Base-by-base conservation (phyloP, 2,329 filamentous ascomycete species). In the Teratosphaeria nubilosa region DNA sequence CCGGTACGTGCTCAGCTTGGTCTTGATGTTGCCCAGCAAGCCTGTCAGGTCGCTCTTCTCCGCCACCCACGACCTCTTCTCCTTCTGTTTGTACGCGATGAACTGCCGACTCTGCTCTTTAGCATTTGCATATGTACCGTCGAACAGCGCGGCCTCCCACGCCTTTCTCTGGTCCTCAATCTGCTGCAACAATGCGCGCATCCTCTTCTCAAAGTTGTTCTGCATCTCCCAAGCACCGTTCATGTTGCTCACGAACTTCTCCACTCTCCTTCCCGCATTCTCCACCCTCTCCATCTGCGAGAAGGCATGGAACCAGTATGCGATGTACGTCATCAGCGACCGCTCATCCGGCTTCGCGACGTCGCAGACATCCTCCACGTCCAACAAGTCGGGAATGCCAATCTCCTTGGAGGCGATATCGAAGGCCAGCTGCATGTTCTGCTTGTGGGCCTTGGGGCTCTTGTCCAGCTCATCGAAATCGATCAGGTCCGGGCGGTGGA, bases 201-300 rank as follows among this genome's bases (percentile, higher is more conserved):
- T 95, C 60, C 94, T 84, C 69, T 87, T 82, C 78, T 99, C 94
- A 71, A 92, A 99, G 31, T 88, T 89, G 70, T 90, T 95, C 75
- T 99, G 91, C 94, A 99, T 99, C 75, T 96, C 92, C 94, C 94
- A 99, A 9, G 94, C 92, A 24, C 94, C 94, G 71, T 96, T 91
- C 94, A 99, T 97, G 73, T 94, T 97, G 71, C 90, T 90, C 66
- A 99, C 89, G 69, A 99, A 99, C 75, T 99, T 99, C 77, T 99
- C 94, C 5, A 99, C 94, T 65, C 94, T 84, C 61, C 94, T 84
- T 5, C 94, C 94, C 3, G 94, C 94, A 71, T 99, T 99, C 75
- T 99, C 94, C 9, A 99, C 94, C 72, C 92, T 88, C 76, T 99
- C 94, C 86, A 99, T 95, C 70, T 97, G 92, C 31, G 92, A 97